phyloP scores from a whole-genome alignment of 306 rosid species.

The Psophocarpus tetragonolobus region DNA sequence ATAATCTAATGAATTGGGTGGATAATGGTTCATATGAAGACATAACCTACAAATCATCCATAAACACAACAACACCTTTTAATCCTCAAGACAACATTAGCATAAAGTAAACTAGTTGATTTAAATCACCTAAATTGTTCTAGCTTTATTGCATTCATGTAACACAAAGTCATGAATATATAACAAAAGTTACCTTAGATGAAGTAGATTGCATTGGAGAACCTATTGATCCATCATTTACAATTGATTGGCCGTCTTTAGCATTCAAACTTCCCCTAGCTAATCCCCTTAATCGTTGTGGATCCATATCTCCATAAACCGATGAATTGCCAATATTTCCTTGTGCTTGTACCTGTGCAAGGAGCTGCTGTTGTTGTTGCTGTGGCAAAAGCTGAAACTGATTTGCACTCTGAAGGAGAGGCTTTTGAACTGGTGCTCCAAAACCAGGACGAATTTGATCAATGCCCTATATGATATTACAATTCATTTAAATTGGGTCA shows the following conservation, averaged over 20 bases:
- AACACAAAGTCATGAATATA: background rate
- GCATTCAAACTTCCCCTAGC: constrained; percentile 67
- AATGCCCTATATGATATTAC: constrained; percentile 64
- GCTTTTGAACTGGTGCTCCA: constrained; percentile 88
- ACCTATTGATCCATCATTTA: constrained; percentile 82
- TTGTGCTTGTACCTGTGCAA: constrained; percentile 88
- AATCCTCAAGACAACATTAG: constrained; percentile 7
- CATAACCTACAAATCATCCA: constrained; percentile 12
- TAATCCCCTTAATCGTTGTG: constrained; percentile 75
- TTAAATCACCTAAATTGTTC: background rate
- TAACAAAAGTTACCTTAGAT: constrained; percentile 59
- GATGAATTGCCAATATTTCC: constrained; percentile 64
- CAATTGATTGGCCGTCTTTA: constrained; percentile 72
- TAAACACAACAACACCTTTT: constrained; percentile 22
- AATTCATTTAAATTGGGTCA: constrained; percentile 34
- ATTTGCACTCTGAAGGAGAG: constrained; percentile 75
- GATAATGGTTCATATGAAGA: background rate
- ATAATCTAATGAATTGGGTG: background rate
- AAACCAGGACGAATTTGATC: constrained; percentile 85
- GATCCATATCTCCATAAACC: constrained; percentile 80
- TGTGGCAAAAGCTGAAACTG: constrained; percentile 90
- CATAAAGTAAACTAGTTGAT: constrained; percentile 14
- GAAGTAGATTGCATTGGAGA: constrained; percentile 93
- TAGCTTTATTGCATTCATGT: constrained; percentile 19
- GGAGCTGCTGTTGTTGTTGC: constrained; percentile 75